Base-by-base conservation (phyloP, 352 stramenopile genomes). In the Phytophthora nicotianae region DNA sequence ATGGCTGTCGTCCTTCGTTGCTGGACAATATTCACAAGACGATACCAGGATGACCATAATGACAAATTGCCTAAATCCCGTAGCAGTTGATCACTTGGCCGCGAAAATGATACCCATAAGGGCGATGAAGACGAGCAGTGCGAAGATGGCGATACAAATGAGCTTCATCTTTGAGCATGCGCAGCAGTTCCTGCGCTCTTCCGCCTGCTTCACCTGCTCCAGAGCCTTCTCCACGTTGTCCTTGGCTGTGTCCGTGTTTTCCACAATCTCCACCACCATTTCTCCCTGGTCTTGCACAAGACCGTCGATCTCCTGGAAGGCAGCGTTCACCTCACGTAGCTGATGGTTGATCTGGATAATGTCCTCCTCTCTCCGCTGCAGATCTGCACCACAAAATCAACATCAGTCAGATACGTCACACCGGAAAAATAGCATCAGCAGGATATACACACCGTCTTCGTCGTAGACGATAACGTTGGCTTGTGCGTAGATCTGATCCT, bases 311-410 rank as follows among this genome's bases (percentile, higher is more conserved):
- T 95, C 87, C 37, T 88, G 68, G 65, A 93, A 95, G 10, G 87
- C 85, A 6, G 87, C 85, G 47, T 95, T 95, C 23, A 95, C 86
- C 59, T 95, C 87, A 0, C 83, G 76, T 24, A 95, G 67, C 54
- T 95, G 86, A 53, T 94, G 85, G 66, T 93, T 94, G 62, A 95
- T 95, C 50, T 94, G 86, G 56, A 95, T 77, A 45, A 95, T 95
- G 43, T 95, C 87, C 23, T 95, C 81, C 57, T 95, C 87, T 72
- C 87, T 71, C 48, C 85, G 74, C 26, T 83, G 80, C 29, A 95
- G 21, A 54, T 95, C 86, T 95, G 56, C 24, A 45, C 24, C 21
- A 40, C 24, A 61, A 49, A 19, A 66, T 50, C 14, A 68, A 26
- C 11, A 41, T 17, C 11, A 51, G 40, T 58, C 32, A 59, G 8